A percentile compares a stretch with the other conserved stretches of the same genome.
Evolutionary conservation across 1,139 yeast species (phyloP).

Genomic region (Scheffersomyces segobiensis): DNA sequence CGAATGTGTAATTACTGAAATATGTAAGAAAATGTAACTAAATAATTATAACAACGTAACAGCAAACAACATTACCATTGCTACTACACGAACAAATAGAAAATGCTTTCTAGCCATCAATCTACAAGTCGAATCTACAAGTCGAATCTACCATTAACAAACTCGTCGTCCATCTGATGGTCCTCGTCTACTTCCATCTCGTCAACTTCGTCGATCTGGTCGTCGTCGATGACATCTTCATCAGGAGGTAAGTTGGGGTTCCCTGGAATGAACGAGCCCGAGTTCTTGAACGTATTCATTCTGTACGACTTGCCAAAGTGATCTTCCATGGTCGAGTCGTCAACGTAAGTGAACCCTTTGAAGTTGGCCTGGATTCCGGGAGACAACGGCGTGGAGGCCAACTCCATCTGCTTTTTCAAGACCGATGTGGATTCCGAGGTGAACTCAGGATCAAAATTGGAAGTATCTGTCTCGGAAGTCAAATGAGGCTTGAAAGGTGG

Average conservation of each 20-base stretch:
- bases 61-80: background rate
- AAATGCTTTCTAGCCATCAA: conserved; percentile 1
- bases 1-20: conserved; percentile 2
- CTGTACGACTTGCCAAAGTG: conserved; percentile 57
- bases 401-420: conserved; percentile 65
- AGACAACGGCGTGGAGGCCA: conserved; percentile 78
- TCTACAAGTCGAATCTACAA: conserved; percentile 78
- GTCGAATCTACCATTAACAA: conserved; percentile 88
- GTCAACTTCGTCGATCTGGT: conserved; percentile 59
- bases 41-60: background rate
- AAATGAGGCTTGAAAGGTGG: conserved; percentile 97
- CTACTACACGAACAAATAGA: conserved; percentile 1
- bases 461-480: conserved; percentile 86
- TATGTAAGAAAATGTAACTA: conserved; percentile 2
- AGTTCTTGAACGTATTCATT: conserved; percentile 52
- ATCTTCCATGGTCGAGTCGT: conserved; percentile 90
- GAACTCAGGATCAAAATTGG: conserved; percentile 96
- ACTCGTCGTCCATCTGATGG: conserved; percentile 55
- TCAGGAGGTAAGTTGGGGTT: conserved; percentile 79
- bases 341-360: conserved; percentile 94
- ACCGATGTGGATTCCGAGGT: conserved; percentile 88
- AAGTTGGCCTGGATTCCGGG: conserved; percentile 96
- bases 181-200: conserved; percentile 55
- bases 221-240: conserved; percentile 80
- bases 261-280: conserved; percentile 76